Percentiles rank a stretch among this genome's conserved stretches.
Evolutionary conservation across 192 early-diverging fungal species (phyloP).

Genomic region (Dissophora globulifera): DNA sequence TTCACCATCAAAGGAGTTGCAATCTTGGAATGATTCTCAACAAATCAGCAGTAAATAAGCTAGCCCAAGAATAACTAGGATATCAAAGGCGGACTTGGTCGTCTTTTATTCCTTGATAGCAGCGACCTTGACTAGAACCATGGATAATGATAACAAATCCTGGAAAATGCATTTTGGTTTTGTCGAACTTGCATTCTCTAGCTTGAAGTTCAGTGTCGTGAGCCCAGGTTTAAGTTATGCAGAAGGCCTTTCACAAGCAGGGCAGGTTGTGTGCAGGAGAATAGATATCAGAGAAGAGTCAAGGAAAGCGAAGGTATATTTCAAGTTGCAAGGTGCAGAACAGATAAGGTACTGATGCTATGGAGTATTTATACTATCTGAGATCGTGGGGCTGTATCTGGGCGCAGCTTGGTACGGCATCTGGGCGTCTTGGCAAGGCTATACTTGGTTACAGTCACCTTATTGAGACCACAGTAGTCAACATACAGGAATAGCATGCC

Average conservation of each 20-base stretch:
- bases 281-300: too few relatives aligned
- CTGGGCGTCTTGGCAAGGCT: slow-evolving; percentile 50
- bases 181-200: slow-evolving; percentile 34
- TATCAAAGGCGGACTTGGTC: slow-evolving; percentile 12
- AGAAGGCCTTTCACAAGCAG: slow-evolving; percentile 58
- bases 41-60: slow-evolving; percentile 53
- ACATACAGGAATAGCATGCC: slow-evolving; percentile 17
- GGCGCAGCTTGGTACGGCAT: slow-evolving; percentile 59
- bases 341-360: too few relatives aligned
- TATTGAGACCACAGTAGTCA: slow-evolving; percentile 64
- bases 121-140: slow-evolving; percentile 23
- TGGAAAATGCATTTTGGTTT: slow-evolving; percentile 16
- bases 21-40: slow-evolving; percentile 39
- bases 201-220: slow-evolving; percentile 25
- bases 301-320: slow-evolving; percentile 50
- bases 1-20: slow-evolving; percentile 30
- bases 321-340: slow-evolving; percentile 64
- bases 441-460: slow-evolving; percentile 56
- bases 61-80: slow-evolving; percentile 47
- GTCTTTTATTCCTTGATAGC: slow-evolving; percentile 15
- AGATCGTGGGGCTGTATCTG: slow-evolving; percentile 32
- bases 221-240: slow-evolving; percentile 30
- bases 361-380: too few relatives aligned
- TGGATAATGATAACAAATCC: slow-evolving; percentile 15
- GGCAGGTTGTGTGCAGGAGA: too few relatives aligned